phyloP scores from a whole-genome alignment of 768 basidiomycete species.

The Coprinellus micaceus region DNA sequence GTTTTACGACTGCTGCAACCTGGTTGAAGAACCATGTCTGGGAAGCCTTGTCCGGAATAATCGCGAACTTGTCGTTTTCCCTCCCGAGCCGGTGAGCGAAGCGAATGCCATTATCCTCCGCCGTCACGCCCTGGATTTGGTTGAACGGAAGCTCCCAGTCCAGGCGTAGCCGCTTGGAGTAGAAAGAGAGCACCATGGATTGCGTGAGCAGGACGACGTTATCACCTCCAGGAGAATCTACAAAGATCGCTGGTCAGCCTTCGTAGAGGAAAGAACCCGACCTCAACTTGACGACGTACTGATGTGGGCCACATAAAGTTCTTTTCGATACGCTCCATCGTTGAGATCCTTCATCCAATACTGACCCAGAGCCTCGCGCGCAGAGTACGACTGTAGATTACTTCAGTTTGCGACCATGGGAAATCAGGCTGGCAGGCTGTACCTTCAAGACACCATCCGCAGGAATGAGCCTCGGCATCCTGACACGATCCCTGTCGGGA shows the following conservation, averaged over 20 bases:
- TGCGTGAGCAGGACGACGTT: conserved; percentile 78
- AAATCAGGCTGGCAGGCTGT: conserved; percentile 24
- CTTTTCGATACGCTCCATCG: conserved; percentile 79
- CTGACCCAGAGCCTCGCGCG: conserved; percentile 89
- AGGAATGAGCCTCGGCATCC: conserved; percentile 82
- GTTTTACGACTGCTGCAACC: conserved; percentile 70
- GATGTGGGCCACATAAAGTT: conserved; percentile 89
- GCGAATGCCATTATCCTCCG: conserved; percentile 88
- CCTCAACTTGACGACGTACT: too few species aligned
- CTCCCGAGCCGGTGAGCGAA: conserved; percentile 77
- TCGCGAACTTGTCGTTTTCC: conserved; percentile 72
- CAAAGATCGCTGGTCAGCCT: conserved; percentile 3
- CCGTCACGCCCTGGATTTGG: conserved; percentile 81
- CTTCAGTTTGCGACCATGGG: background rate
- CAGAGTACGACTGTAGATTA: conserved; percentile 70
- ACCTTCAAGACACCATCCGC: conserved; percentile 86
- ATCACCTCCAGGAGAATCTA: conserved; percentile 77
- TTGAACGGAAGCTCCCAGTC: conserved; percentile 91
- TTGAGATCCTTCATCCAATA: conserved; percentile 96
- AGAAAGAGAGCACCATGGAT: conserved; percentile 75
- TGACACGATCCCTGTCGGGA: conserved; percentile 80
- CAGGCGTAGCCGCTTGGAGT: conserved; percentile 77
- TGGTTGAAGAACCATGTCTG: conserved; percentile 81
- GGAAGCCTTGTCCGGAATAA: conserved; percentile 70
- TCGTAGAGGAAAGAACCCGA: background rate